Evolutionary conservation across 805 yeast genomes (phyloP).

Genomic region (Candida michaelii): DNA sequence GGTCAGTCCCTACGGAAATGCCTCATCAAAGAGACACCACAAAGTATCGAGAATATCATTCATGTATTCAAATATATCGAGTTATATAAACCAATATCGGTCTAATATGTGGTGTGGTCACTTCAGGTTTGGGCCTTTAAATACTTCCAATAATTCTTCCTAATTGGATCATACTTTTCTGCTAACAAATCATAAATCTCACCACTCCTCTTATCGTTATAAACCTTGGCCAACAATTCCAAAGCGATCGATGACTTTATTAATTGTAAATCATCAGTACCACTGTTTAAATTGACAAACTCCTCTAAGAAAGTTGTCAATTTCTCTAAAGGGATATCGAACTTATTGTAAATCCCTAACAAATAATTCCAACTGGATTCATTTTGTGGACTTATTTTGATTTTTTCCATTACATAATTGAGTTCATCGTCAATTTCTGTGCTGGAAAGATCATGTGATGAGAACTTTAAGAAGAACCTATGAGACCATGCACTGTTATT

Average conservation of each 20-base stretch:
- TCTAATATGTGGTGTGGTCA: too few relatives aligned
- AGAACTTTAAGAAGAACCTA: constrained; percentile 57
- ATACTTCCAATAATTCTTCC: constrained; percentile 62
- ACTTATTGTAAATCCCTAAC: constrained; percentile 48
- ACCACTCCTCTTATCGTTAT: constrained; percentile 34
- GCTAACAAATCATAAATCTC: constrained; percentile 53
- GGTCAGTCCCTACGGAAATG: too few relatives aligned
- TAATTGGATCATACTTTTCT: constrained; percentile 56
- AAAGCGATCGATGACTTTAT: constrained; percentile 60
- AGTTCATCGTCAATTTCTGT: constrained; percentile 45
- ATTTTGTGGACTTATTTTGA: constrained; percentile 71
- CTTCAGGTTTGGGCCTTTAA: too few relatives aligned
- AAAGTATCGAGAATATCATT: too few relatives aligned
- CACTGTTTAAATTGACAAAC: constrained; percentile 36
- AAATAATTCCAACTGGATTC: constrained; percentile 86
- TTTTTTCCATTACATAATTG: constrained; percentile 47
- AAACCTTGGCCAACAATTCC: constrained; percentile 59
- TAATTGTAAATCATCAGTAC: constrained; percentile 17
- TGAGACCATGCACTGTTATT: constrained; percentile 96
- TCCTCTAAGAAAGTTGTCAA: constrained; percentile 46
- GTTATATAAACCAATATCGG: too few relatives aligned
- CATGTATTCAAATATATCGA: too few relatives aligned
- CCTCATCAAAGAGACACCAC: too few relatives aligned
- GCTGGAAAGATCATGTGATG: constrained; percentile 5
- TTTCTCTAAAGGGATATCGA: constrained; percentile 27